phyloP scores from a whole-genome alignment of 1,284 basidiomycete species.

The Puccinia hordei region DNA sequence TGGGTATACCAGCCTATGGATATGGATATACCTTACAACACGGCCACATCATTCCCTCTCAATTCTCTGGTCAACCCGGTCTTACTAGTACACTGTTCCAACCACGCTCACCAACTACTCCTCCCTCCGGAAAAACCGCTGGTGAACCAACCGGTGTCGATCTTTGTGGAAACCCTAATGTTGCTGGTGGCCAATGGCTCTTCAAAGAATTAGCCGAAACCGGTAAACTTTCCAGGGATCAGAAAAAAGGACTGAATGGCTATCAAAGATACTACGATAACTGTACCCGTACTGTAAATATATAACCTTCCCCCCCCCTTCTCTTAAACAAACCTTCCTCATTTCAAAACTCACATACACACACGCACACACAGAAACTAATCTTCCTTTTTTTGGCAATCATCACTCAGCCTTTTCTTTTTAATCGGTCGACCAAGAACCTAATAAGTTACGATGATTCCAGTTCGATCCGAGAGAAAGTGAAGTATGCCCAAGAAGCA shows the following conservation, averaged over 20 bases:
- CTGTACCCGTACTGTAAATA: conserved; percentile 45
- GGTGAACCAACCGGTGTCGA: not conserved
- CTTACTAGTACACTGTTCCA: conserved; percentile 32
- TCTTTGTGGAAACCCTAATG: conserved; percentile 18
- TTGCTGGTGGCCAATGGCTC: conserved; percentile 42
- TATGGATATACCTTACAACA: conserved; percentile 29
- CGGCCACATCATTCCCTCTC: conserved; percentile 4
- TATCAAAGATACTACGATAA: conserved; percentile 37
- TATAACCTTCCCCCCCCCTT: too few relatives aligned
- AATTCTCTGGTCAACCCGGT: conserved; percentile 15
- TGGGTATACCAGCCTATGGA: conserved; percentile 46
- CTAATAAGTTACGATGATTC: conserved; percentile 45
- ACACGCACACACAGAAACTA: too few relatives aligned
- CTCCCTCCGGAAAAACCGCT: conserved; percentile 24
- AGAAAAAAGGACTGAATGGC: conserved; percentile 28
- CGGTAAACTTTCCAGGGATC: conserved; percentile 41
- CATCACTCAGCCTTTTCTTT: conserved; percentile 38
- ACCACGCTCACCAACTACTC: not conserved
- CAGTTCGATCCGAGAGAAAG: conserved; percentile 34
- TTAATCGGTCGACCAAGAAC: conserved; percentile 42
- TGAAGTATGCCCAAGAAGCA: conserved; percentile 13
- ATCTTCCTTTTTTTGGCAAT: not conserved
- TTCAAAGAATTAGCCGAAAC: conserved; percentile 34
- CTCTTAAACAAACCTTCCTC: too few relatives aligned
- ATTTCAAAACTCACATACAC: too few relatives aligned